Conservation (phyloP, 345 rosid species). For the Gossypium mustelinum region DNA sequence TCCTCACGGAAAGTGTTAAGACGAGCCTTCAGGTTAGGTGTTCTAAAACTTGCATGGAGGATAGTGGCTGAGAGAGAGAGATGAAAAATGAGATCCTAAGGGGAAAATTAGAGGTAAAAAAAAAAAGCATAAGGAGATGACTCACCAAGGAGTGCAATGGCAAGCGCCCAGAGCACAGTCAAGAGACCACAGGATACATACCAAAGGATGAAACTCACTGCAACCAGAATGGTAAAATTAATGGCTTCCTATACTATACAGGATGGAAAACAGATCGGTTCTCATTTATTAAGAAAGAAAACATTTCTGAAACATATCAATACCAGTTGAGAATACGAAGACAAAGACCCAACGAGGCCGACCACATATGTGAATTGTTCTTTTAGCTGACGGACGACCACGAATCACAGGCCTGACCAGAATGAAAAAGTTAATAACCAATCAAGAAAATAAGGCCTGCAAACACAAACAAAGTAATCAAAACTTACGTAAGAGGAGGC, state of each 20-base stretch:
- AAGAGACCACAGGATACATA: conserved; percentile 78
- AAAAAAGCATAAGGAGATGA: background rate
- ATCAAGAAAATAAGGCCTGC: conserved; percentile 11
- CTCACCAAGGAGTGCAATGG: conserved; percentile 77
- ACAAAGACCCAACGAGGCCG: conserved; percentile 94
- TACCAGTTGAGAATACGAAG: conserved; percentile 65
- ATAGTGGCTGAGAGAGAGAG: conserved; percentile 52
- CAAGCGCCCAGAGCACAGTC: conserved; percentile 77
- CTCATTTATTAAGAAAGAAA: background rate
- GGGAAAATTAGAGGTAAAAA: conserved; percentile 6
- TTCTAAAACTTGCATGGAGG: conserved; percentile 90
- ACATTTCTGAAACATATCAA: background rate
- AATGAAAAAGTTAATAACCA: conserved; percentile 14
- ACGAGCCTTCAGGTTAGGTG: conserved; percentile 96
- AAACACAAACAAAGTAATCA: background rate
- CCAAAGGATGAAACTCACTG: conserved; percentile 79
- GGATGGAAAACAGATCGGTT: background rate
- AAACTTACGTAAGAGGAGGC: conserved; percentile 74
- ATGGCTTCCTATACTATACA: conserved; percentile 2
- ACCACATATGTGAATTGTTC: conserved; percentile 78
- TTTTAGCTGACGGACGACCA: conserved; percentile 87
- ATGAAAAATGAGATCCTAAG: conserved; percentile 10
- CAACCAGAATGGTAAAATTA: conserved; percentile 13
- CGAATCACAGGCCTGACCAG: conserved; percentile 81
- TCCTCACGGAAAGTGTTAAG: conserved; percentile 94